Base-by-base conservation (phyloP, 768 basidiomycete species). In the Rhizopogon sp. region DNA sequence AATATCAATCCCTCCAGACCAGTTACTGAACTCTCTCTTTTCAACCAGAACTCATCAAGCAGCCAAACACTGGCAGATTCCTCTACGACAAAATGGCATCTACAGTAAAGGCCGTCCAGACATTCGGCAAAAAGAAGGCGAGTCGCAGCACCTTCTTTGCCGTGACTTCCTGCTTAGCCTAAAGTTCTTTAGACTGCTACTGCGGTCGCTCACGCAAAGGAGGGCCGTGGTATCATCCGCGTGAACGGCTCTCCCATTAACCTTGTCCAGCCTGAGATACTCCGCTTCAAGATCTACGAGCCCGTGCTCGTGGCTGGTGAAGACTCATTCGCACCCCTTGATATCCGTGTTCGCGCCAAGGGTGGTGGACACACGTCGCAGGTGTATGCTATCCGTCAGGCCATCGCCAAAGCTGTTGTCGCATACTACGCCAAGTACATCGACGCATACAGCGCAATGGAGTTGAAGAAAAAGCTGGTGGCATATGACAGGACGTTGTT, bases 71-170 rank as follows among this genome's bases (percentile, higher is more conserved):
- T 14, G 50, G 45, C 56, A 54, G 62, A 63, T 62, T 67, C 64
- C 58, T 54, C 63, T 61, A 59, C 44, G 58, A 50, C 57, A 56
- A 62, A 67, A 83, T 76, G 74, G 91, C 90, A 88, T 80, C 87
- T 69, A 68, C 78, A 64, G 73, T 75, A 62, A 91, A 92, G 79
- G 93, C 95, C 79, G 96, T 98, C 64, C 96, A 98, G 73, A 96
- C 93, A 60, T 98, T 98, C 78, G 96, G 96, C 76, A 98, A 98
- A 92, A 98, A 98, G 88, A 98, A 98, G 90, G 93, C 83, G 71
- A 60, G 83, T 61, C 10, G 20, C 2, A n/a, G 20, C 28, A 29
- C 42, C n/a, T 33, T 31, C 67, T 50, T 33, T 37, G 29, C n/a
- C 17, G n/a, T 16, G 3, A 13, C 58, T 50, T 39, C 52, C 28